These are phyloP conservation scores for Anisodus acutangulus DNA, from an alignment of 257 asterid species.

Conservation along the genomic window DNA sequence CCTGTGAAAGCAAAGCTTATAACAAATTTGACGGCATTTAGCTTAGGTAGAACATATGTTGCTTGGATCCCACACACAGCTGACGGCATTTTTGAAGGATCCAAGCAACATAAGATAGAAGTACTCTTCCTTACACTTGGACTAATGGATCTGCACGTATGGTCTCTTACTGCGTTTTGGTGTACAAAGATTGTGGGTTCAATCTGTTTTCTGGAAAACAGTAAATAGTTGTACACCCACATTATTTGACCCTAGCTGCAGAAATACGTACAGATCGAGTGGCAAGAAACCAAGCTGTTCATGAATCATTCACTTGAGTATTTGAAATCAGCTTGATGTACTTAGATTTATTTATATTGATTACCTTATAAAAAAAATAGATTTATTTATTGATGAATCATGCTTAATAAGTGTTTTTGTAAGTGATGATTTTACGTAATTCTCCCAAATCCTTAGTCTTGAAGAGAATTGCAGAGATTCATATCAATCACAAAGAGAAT, in stretches of 20 bases:
- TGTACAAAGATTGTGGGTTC: constrained; percentile 11
- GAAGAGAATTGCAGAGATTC: constrained; percentile 8
- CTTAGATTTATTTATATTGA: neutral
- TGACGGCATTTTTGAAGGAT: neutral
- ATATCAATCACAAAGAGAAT: constrained; percentile 14
- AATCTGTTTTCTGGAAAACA: neutral
- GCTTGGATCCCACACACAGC: neutral
- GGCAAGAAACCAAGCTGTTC: constrained; percentile 16
- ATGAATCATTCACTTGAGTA: neutral
- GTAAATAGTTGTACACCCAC: neutral
- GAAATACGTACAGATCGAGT: constrained; percentile 1
- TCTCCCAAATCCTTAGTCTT: neutral
- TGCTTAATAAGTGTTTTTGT: neutral
- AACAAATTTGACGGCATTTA: neutral
- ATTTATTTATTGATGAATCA: neutral
- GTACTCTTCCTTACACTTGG: neutral
- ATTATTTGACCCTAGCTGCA: neutral
- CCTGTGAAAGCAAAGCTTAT: neutral
- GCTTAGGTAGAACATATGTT: neutral
- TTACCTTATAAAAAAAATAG: neutral
- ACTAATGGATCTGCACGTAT: neutral
- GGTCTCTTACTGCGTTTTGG: constrained; percentile 9
- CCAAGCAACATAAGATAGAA: neutral
- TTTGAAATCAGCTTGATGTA: constrained; percentile 8
- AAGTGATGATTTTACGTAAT: neutral